Base-by-base conservation (phyloP, 2,329 filamentous ascomycete species). In the Diaporthe caulivora region DNA sequence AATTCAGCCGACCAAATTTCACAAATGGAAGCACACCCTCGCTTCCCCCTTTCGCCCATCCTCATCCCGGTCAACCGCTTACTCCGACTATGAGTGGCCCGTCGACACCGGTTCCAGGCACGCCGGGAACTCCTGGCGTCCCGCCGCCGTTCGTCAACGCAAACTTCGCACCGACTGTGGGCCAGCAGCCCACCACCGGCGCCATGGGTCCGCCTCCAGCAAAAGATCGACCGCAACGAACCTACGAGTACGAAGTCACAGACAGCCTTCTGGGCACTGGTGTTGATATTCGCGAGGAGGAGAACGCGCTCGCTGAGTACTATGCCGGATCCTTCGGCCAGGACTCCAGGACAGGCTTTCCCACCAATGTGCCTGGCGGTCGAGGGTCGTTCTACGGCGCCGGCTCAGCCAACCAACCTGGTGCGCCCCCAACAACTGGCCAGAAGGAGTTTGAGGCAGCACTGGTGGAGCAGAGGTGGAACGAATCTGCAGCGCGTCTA, bases 231-330 rank as follows among this genome's bases (percentile, higher is more conserved):
- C 89, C 91, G 55, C 87, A 89, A 17, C 94, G 91, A 76, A 87
- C 88, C 71, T 86, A 87, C 72, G 85, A 90, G 72, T 91, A 95
- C 78, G 94, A 97, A 78, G 89, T 95, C 58, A 94, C 93, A 76
- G 95, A 98, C 83, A 93, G 95, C 67, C 84, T 98, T 71, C 92
- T 92, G 24, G 94, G 93, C 24, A 96, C 95, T 21, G 95, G 95
- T 65, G 95, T 98, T 76, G 94, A 98, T 84, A 84, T 98, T 60
- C 92, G 93, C 73, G 95, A 95, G 76, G 95, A 98, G 82, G 94
- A 97, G 79, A 94, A 95, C 78, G 94, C 91, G 77, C 87, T 97
- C 81, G 92, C 94, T 57, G 91, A 91, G 74, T 86, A 91, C 72
- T 92, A 91, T 79, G 88, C 90, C 57, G 83, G 86, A 70, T 79